Conservation (phyloP, 805 yeast genomes). For the Tanozyma kutaoensis region DNA sequence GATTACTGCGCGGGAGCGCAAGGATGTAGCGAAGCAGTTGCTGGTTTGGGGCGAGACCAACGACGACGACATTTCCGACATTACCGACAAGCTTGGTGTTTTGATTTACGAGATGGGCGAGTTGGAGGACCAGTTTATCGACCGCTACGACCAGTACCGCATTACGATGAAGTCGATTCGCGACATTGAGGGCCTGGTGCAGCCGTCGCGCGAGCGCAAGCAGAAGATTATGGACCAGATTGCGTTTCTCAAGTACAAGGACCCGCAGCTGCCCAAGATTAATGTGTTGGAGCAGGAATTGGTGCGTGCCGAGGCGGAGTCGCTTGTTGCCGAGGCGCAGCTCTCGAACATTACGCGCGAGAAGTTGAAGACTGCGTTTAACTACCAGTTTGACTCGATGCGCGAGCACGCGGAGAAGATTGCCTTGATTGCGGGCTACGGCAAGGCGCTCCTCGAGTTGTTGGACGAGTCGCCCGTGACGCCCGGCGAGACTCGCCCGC, state of each 20-base stretch:
- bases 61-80: conserved; percentile 76
- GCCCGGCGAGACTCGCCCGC: conserved; percentile 87
- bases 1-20: conserved; percentile 63
- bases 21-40: conserved; percentile 72
- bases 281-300: conserved; percentile 76
- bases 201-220: conserved; percentile 80
- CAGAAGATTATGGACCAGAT: conserved; percentile 76
- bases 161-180: conserved; percentile 68
- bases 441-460: conserved; percentile 73
- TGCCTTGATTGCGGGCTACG: conserved; percentile 81
- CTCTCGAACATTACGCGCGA: conserved; percentile 80
- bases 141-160: conserved; percentile 77
- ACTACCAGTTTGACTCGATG: conserved; percentile 74
- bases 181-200: conserved; percentile 79
- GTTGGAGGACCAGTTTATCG: conserved; percentile 77
- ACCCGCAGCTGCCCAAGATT: conserved; percentile 74
- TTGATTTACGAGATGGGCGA: conserved; percentile 74
- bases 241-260: conserved; percentile 74
- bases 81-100: conserved; percentile 80
- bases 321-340: conserved; percentile 86
- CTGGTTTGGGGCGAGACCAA: conserved; percentile 81
- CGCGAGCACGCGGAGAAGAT: conserved; percentile 79
- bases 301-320: conserved; percentile 87
- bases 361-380: conserved; percentile 72
- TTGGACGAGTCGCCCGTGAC: conserved; percentile 78